Evolutionary conservation across 1,139 yeast genomes (phyloP).

Genomic region (Saccharomyces hybrid): DNA sequence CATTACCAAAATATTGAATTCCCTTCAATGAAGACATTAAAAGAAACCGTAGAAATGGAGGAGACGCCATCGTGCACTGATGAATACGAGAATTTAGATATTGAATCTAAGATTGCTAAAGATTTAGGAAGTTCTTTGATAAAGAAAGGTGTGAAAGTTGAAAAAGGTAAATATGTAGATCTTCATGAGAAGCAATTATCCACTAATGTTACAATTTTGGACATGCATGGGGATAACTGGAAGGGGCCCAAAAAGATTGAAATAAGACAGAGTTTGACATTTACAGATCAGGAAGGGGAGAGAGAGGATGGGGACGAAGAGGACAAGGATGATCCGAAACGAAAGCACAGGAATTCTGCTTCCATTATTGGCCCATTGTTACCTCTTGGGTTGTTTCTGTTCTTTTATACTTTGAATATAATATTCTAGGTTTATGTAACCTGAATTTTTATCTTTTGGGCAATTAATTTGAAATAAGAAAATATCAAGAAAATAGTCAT

Average conservation of each 20-base stretch:
- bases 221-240: slow-evolving; percentile 12
- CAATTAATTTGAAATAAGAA: no score
- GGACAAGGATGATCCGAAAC: not conserved
- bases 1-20: slow-evolving; percentile 37
- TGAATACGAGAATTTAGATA: slow-evolving; percentile 46
- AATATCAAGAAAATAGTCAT: no score
- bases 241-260: not conserved
- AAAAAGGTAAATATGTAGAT: slow-evolving; percentile 42
- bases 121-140: slow-evolving; percentile 42
- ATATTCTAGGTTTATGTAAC: no score
- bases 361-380: not conserved
- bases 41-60: not conserved
- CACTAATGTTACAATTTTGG: slow-evolving; percentile 15
- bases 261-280: not conserved
- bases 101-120: slow-evolving; percentile 43
- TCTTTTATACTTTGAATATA: not conserved
- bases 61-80: slow-evolving; percentile 34
- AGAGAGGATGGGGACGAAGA: not conserved
- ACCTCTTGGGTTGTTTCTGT: not conserved
- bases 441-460: not conserved
- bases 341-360: not conserved
- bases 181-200: slow-evolving; percentile 32
- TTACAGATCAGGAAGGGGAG: not conserved
- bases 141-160: slow-evolving; percentile 40
- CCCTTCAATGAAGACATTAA: slow-evolving; percentile 22